Percentiles rank a stretch among this genome's conserved stretches.
Evolutionary conservation across 306 rosid genomes (phyloP).

Genomic region (Abrus pulchellus): DNA sequence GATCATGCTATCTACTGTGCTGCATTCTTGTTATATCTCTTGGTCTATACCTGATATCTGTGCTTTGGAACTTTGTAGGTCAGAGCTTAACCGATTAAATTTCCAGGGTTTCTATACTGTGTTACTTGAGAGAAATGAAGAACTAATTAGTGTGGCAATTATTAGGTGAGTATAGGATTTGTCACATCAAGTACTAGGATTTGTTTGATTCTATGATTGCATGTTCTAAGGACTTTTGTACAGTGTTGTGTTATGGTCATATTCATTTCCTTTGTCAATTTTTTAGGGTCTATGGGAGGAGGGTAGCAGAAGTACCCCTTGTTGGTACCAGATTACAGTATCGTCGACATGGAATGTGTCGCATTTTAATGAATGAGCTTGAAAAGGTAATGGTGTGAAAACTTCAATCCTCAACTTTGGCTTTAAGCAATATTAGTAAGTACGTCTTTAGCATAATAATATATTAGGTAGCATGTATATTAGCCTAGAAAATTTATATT

Average conservation of each 20-base stretch:
- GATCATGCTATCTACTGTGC: constrained; percentile 1
- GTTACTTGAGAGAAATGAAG: constrained; percentile 79
- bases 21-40: constrained; percentile 35
- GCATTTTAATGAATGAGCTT: constrained; percentile 76
- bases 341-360: constrained; percentile 95
- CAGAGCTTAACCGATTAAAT: constrained; percentile 80
- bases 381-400: constrained; percentile 67
- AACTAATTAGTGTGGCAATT: constrained; percentile 79
- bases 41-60: constrained; percentile 30
- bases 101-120: constrained; percentile 84
- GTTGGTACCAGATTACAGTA: constrained; percentile 78
- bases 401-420: no score
- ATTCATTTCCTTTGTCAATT: constrained; percentile 30
- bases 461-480: no score
- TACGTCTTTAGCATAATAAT: no score
- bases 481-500: no score
- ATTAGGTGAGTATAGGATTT: constrained; percentile 67
- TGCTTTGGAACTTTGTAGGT: constrained; percentile 58
- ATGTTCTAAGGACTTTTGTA: constrained; percentile 23
- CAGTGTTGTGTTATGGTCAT: constrained; percentile 10
- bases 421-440: no score
- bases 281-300: constrained; percentile 76
- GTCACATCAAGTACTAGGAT: constrained; percentile 10
- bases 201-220: constrained; percentile 28
- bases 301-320: constrained; percentile 91